Conservation (phyloP, 2,329 filamentous ascomycete genomes). For the Fusarium pseudocircinatum region DNA sequence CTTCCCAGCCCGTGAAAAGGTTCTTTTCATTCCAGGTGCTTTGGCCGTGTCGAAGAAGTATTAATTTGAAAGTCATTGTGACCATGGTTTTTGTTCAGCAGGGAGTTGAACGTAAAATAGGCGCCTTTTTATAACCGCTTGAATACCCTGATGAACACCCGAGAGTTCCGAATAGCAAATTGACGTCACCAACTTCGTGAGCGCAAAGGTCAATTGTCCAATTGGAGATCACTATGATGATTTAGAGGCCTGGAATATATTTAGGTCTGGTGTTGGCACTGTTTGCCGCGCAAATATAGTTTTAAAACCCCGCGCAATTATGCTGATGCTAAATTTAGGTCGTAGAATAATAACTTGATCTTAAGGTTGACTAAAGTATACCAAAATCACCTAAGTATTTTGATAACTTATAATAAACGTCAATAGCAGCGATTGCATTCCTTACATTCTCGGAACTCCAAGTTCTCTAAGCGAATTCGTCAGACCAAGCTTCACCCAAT, state of each 20-base stretch:
- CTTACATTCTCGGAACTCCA: background rate
- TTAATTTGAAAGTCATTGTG: background rate
- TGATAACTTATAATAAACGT: accelerated
- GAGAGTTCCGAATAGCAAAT: background rate
- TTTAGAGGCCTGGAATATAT: background rate
- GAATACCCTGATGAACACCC: background rate
- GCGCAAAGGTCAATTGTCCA: background rate
- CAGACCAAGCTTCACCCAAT: background rate
- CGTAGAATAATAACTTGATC: accelerated
- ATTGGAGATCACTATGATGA: background rate
- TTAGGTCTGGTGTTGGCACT: background rate
- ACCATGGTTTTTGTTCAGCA: accelerated
- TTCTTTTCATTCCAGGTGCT: background rate
- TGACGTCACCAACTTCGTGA: background rate
- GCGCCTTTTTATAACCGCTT: background rate
- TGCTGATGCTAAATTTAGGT: background rate
- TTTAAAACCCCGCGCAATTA: background rate
- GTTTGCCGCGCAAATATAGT: background rate
- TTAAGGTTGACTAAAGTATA: accelerated
- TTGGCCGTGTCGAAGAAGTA: background rate
- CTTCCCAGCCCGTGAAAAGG: background rate
- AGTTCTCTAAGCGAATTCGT: background rate
- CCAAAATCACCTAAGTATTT: accelerated
- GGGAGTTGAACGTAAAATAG: accelerated
- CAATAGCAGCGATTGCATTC: background rate